Conservation (phyloP, 179 eudicot species). For the Amaranthus tricolor region DNA sequence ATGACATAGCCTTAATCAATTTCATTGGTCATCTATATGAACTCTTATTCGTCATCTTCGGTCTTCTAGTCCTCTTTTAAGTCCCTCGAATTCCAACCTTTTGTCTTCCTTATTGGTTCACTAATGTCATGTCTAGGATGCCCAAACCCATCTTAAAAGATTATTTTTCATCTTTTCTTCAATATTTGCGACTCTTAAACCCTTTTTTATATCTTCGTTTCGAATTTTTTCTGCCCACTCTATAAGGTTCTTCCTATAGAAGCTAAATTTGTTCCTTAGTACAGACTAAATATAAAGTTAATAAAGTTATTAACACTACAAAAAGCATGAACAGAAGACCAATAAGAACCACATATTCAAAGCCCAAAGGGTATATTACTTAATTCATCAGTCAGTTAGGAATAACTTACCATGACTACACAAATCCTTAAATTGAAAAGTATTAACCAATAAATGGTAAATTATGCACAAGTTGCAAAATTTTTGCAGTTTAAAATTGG, state of each 20-base stretch:
- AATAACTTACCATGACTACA: background rate
- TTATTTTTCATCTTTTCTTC: no score
- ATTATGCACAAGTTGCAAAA: constrained; percentile 14
- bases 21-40: no score
- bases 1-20: no score
- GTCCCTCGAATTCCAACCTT: no score
- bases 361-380: background rate
- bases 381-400: background rate
- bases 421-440: background rate
- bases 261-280: background rate
- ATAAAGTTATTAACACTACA: background rate
- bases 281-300: background rate
- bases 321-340: background rate
- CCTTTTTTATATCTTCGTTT: no score
- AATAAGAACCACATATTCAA: constrained; percentile 18
- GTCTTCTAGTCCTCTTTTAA: no score
- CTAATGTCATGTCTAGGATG: no score
- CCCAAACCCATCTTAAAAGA: no score
- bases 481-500: constrained; percentile 1
- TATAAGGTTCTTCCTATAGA: background rate
- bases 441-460: background rate
- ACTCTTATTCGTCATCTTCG: no score
- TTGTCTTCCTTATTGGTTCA: no score
- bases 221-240: no score
- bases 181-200: no score